Evolutionary conservation across 1,139 yeast species (phyloP).

Genomic region (Ogataea hybrid): DNA sequence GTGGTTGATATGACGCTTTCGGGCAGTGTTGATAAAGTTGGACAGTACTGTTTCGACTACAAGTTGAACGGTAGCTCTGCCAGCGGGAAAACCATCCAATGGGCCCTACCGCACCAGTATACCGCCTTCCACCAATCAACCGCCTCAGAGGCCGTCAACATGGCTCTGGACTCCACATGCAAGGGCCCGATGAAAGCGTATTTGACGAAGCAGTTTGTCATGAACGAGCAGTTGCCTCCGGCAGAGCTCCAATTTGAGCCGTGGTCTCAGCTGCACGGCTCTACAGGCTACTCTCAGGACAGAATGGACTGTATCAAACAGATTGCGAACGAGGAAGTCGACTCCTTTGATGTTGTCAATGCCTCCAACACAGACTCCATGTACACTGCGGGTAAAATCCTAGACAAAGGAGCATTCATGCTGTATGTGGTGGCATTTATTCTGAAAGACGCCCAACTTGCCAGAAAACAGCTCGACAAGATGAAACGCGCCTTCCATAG

Average conservation of each 20-base stretch:
- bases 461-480: slow-evolving; percentile 46
- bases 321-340: slow-evolving; percentile 53
- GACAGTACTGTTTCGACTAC: slow-evolving; percentile 38
- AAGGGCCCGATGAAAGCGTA: slow-evolving; percentile 66
- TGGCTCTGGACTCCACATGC: slow-evolving; percentile 61
- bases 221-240: slow-evolving; percentile 51
- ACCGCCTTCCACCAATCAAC: slow-evolving; percentile 37
- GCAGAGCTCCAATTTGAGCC: slow-evolving; percentile 54
- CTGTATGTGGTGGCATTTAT: slow-evolving; percentile 61
- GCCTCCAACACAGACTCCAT: slow-evolving; percentile 68
- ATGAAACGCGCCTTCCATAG: slow-evolving; percentile 59
- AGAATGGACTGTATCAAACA: slow-evolving; percentile 41
- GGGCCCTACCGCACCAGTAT: slow-evolving; percentile 68
- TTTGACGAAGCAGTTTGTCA: slow-evolving; percentile 45
- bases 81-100: slow-evolving; percentile 40
- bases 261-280: slow-evolving; percentile 41
- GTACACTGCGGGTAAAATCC: slow-evolving; percentile 73
- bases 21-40: slow-evolving; percentile 25
- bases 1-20: slow-evolving; percentile 33
- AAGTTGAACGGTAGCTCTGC: slow-evolving; percentile 32
- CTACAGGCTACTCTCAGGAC: slow-evolving; percentile 38
- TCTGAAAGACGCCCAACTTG: slow-evolving; percentile 46
- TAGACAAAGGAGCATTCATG: slow-evolving; percentile 74
- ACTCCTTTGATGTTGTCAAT: slow-evolving; percentile 48
- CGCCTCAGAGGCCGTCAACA: slow-evolving; percentile 31